A percentile compares a stretch with the other conserved stretches of the same genome.
These are phyloP conservation scores for Penicillium canariense DNA, from an alignment of 495 filamentous ascomycete genomes.

Conservation along the genomic window DNA sequence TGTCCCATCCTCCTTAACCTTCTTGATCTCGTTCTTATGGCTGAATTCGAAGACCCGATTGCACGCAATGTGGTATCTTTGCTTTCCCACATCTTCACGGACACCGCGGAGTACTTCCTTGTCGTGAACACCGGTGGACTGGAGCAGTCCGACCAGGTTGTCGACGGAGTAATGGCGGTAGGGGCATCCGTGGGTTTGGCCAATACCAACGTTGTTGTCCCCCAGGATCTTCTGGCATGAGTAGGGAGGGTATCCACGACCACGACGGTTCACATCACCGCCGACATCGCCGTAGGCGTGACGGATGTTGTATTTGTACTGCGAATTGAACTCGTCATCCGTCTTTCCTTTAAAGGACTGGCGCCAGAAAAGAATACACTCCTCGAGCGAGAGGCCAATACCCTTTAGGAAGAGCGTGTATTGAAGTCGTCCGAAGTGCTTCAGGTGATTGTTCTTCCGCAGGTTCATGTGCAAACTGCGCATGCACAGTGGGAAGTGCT, in stretches of 20 bases:
- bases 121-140: constrained; percentile 73
- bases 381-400: constrained; percentile 85
- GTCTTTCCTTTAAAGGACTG: constrained; percentile 75
- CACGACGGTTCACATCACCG: constrained; percentile 81
- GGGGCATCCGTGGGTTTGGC: constrained; percentile 90
- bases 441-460: constrained; percentile 81
- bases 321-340: constrained; percentile 90
- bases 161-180: constrained; percentile 90
- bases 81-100: constrained; percentile 81
- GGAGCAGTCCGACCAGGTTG: constrained; percentile 74
- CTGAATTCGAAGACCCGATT: constrained; percentile 91
- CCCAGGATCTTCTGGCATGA: constrained; percentile 92
- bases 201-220: constrained; percentile 77
- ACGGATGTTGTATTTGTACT: constrained; percentile 94
- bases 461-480: constrained; percentile 79
- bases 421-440: constrained; percentile 91
- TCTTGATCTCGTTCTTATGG: constrained; percentile 84
- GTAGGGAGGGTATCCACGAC: constrained; percentile 82
- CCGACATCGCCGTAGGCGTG: constrained; percentile 94
- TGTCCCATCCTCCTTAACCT: constrained; percentile 75
- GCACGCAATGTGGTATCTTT: constrained; percentile 92
- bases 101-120: constrained; percentile 74
- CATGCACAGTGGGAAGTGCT: constrained; percentile 96
- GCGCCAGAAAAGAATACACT: constrained; percentile 95
- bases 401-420: constrained; percentile 98